A percentile compares a stretch with the other conserved stretches of the same genome.
These are phyloP conservation scores for Russula griseocarnosa DNA, from an alignment of 768 basidiomycete species.

Conservation along the genomic window DNA sequence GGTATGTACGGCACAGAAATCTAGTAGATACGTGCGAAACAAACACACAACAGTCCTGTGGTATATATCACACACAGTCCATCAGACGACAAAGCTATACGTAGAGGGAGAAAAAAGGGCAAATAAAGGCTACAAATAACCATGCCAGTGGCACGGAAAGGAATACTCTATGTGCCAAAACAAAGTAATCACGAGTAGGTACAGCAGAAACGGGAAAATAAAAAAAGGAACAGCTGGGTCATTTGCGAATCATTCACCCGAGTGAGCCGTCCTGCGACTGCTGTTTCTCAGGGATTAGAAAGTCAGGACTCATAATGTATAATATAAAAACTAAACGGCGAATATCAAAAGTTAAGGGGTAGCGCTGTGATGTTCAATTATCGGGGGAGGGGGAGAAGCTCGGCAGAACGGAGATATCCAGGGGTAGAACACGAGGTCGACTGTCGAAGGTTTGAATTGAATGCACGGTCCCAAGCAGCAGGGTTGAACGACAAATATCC, in stretches of 20 bases:
- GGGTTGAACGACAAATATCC: neutral
- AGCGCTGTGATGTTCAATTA: constrained; percentile 8
- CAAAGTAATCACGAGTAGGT: neutral
- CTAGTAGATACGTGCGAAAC: constrained; percentile 1
- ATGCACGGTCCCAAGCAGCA: neutral
- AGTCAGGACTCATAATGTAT: constrained; percentile 1
- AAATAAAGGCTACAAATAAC: constrained; percentile 6
- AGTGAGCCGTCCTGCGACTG: constrained; percentile 18
- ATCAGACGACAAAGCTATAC: neutral
- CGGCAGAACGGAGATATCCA: constrained; percentile 16
- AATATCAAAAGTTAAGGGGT: constrained; percentile 1
- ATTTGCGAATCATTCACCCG: neutral
- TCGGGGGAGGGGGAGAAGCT: neutral
- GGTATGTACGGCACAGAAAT: constrained; percentile 11
- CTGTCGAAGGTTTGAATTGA: neutral
- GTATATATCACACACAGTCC: neutral
- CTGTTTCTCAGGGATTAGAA: neutral
- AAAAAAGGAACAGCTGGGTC: neutral
- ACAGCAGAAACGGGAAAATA: neutral
- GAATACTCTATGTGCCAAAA: neutral
- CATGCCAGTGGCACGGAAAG: constrained; percentile 19
- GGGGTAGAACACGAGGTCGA: neutral
- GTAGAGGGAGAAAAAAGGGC: neutral
- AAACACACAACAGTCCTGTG: neutral
- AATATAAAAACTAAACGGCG: constrained; percentile 2